Base-by-base conservation (phyloP, 176 grass and related monocot genomes). In the Triticum dicoccoides region DNA sequence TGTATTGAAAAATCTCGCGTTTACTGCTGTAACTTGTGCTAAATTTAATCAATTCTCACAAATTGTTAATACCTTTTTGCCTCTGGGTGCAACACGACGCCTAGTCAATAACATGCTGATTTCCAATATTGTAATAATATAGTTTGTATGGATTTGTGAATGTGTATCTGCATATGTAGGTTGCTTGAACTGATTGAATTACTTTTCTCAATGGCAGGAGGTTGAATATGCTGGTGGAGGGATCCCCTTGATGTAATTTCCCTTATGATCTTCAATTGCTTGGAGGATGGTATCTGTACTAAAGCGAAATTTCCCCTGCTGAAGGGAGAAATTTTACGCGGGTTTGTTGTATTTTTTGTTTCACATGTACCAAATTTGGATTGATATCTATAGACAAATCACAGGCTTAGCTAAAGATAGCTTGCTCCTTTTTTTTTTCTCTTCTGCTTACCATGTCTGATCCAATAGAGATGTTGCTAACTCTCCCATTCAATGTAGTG, bases 221-320 rank as follows among this genome's bases (percentile, higher is more conserved):
- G 96, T 98, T 80, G 96, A 98, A 78, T 98, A 92, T 87, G 77
- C 96, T 67, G 90, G 96, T 33, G 96, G 96, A 65, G 90, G 93
- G 17, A 35, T 93, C 80, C 84, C 73, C 23, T 83, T 96, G 35
- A 73, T 39, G 37, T 92, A 72, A 91, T 47, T 39, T 0, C 45
- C 47, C 54, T 70, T 76, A 34, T 67, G 69, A 42, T 76, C 63
- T 63, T 61, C 66, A 52, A 56, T 39, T n/a, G 17, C 49, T 17
- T 81, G 39, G 52, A 83, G 80, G 47, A 79, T 61, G 69, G 79
- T 80, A 33, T 45, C 17, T 69, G 61, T 86, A 81, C 39, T 11
- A 86, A 79, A 44, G 52, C 8, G 78, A 80, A 84, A 76, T 42
- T 82, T 87, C 82, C 73, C 61, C 75, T 89, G 29, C 54, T 3